A percentile compares a stretch with the other conserved stretches of the same genome.
These are phyloP conservation scores for Tripidium arundinaceum DNA, from an alignment of 202 grass and related monocot genomes.

Conservation along the genomic window DNA sequence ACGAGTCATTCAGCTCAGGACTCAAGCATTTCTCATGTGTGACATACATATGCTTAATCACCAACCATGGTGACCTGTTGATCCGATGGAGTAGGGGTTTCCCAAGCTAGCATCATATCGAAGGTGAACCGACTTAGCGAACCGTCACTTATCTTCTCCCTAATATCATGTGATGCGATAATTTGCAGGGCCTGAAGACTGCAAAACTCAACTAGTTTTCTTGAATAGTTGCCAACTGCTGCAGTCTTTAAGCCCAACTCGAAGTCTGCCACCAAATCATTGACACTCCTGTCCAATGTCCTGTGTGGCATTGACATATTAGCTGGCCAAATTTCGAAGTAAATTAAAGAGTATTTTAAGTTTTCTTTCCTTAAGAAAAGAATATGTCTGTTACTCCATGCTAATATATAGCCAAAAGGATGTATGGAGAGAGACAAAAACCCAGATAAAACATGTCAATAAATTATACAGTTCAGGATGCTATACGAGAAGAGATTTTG, in stretches of 20 bases:
- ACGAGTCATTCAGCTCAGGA: too few relatives aligned
- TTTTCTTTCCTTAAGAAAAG: too few relatives aligned
- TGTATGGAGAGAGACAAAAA: too few relatives aligned
- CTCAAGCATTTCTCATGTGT: neutral
- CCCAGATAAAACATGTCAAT: too few relatives aligned
- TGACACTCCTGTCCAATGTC: conserved; percentile 41
- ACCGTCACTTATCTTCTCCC: conserved; percentile 54
- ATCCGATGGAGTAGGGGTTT: conserved; percentile 46
- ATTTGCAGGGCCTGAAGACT: conserved; percentile 59
- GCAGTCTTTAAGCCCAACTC: conserved; percentile 46
- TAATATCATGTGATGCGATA: conserved; percentile 38
- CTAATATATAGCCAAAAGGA: too few relatives aligned
- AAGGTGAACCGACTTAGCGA: conserved; percentile 71
- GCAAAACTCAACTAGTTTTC: conserved; percentile 80
- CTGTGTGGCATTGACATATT: conserved; percentile 34
- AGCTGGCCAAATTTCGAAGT: neutral
- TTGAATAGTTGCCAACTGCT: conserved; percentile 61
- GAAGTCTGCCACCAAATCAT: conserved; percentile 59
- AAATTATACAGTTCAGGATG: too few relatives aligned
- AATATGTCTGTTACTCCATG: too few relatives aligned
- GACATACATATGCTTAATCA: neutral
- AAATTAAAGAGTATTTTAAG: too few relatives aligned
- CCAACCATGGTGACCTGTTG: conserved; percentile 39
- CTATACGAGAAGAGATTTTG: too few relatives aligned
- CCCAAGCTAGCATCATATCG: conserved; percentile 98